Base-by-base conservation (phyloP, 1,284 basidiomycete species). In the Malassezia psittaci region DNA sequence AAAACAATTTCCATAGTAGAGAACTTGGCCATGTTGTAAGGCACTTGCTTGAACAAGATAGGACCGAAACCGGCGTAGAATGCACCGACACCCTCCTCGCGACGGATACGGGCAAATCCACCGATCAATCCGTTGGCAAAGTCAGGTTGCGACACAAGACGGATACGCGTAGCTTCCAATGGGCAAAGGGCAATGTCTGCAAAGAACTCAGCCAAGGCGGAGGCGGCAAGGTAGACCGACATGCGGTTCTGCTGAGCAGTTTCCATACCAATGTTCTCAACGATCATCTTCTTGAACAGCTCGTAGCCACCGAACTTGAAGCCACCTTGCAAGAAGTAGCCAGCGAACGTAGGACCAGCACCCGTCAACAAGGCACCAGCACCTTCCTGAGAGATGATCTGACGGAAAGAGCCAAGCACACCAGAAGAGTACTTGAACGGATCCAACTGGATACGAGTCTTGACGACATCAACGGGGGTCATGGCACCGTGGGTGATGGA, bases 391-490 rank as follows among this genome's bases (percentile, higher is more conserved):
- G 64, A 58, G 40, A 72, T 38, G 36, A 74, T 65, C 60, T 74
- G 72, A 48, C 72, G 66, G 72, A 74, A 73, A 51, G 64, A 66
- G 40, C 64, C 67, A 39, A 74, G 59, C 68, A 74, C 72, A 52
- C 72, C 72, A 77, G 77, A 79, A 79, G 81, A 81, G 79, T 81
- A 81, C 51, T 76, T 75, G 71, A 76, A 72, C 59, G 77, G 75
- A 78, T 84, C 69, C 48, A 88, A 88, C 85, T 96, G 90, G 85
- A 96, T 94, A 80, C 91, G 88, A 77, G 90, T 94, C 82, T 96
- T 94, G 63, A 73, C 69, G 39, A 68, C 67, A 67, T 68, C 66
- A 56, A 66, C 60, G 19, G 65, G 67, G 21, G 68, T 70, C 49
- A 73, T 59, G 46, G 68, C 71, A 60, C 90, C 90, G 77, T 96